phyloP scores from a whole-genome alignment of 306 rosid species.

The Adenanthera pavonina region DNA sequence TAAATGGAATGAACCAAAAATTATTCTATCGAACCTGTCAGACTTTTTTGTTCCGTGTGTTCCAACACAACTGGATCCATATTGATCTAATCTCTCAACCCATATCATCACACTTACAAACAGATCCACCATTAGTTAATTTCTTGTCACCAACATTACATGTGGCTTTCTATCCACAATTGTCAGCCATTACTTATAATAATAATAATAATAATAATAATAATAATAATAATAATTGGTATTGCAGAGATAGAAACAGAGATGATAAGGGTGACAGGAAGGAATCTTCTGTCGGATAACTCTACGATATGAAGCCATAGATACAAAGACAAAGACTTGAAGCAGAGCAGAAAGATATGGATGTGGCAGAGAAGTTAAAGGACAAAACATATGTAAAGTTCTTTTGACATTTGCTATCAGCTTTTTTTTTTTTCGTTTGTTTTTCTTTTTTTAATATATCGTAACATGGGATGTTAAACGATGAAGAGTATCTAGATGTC shows the following conservation, averaged over 20 bases:
- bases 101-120: not conserved
- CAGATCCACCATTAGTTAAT: not conserved
- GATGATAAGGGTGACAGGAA: conserved; percentile 1
- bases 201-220: not conserved
- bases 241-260: conserved; percentile 20
- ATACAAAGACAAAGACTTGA: not conserved
- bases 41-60: not conserved
- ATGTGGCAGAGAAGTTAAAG: not conserved
- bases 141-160: conserved; percentile 40
- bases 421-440: no score
- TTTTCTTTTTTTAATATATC: not conserved
- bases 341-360: not conserved
- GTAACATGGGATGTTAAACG: not conserved
- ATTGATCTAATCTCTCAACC: not conserved
- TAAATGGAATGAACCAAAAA: not conserved
- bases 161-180: conserved; percentile 35
- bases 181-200: conserved; percentile 25
- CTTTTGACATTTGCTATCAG: not conserved
- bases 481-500: not conserved
- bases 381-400: not conserved
- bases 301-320: not conserved
- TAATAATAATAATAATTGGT: not conserved
- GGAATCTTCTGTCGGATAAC: conserved; percentile 6
- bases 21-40: not conserved
- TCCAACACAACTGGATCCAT: not conserved